Evolutionary conservation across 306 rosid species (phyloP).

Genomic region (Quercus glauca): DNA sequence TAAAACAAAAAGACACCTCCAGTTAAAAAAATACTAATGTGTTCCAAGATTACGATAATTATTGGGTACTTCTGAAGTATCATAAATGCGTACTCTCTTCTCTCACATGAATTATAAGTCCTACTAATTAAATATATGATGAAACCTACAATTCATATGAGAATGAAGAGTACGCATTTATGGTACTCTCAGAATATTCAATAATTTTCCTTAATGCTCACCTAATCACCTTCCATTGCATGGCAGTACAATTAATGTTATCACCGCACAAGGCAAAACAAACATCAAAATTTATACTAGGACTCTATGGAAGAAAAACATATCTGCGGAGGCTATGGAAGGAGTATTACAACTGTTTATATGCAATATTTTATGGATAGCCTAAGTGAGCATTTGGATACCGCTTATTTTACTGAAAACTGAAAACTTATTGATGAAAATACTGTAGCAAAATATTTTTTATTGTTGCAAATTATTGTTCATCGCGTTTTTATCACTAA

Average conservation of each 20-base stretch:
- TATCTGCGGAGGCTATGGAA: slow-evolving; percentile 63
- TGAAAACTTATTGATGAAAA: too few relatives aligned
- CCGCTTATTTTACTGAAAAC: too few relatives aligned
- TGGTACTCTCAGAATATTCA: accelerated
- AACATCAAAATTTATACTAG: slow-evolving; percentile 47
- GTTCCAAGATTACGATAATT: slow-evolving; percentile 27
- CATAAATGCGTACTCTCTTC: too few relatives aligned
- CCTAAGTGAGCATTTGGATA: not conserved
- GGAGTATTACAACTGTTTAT: slow-evolving; percentile 47
- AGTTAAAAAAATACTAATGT: not conserved
- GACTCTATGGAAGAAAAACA: slow-evolving; percentile 24
- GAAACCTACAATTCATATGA: accelerated
- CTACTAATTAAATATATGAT: too few relatives aligned
- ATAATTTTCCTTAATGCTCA: too few relatives aligned
- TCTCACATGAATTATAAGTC: too few relatives aligned
- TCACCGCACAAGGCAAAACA: slow-evolving; percentile 48
- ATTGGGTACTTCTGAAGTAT: accelerated
- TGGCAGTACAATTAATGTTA: slow-evolving; percentile 42
- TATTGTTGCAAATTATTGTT: too few relatives aligned
- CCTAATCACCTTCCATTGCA: slow-evolving; percentile 25
- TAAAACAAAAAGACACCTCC: too few relatives aligned
- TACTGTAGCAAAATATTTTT: too few relatives aligned
- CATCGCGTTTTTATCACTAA: too few relatives aligned
- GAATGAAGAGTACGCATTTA: accelerated
- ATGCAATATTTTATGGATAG: slow-evolving; percentile 46